Evolutionary conservation across 257 asterid species (phyloP).

Genomic region (Gardenia jasminoides): DNA sequence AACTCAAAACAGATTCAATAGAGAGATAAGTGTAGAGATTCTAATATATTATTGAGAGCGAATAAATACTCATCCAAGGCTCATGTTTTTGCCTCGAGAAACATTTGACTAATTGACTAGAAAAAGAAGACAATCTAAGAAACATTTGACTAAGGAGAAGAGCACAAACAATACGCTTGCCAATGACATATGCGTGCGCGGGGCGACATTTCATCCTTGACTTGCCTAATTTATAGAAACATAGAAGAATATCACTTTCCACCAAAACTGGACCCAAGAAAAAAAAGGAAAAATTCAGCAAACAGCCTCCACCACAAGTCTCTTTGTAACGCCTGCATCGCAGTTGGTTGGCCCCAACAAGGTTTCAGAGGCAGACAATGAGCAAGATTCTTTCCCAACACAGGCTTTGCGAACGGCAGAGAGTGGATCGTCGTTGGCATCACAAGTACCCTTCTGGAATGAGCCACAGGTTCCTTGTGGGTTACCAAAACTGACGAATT

Average conservation of each 20-base stretch:
- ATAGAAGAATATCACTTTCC: no score
- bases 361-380: constrained; percentile 30
- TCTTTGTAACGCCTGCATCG: constrained; percentile 17
- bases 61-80: no score
- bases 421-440: constrained; percentile 20
- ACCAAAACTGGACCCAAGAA: not conserved
- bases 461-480: constrained; percentile 46
- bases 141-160: no score
- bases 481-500: constrained; percentile 52
- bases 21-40: no score
- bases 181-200: no score
- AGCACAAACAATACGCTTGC: no score
- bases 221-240: not conserved
- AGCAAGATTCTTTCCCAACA: constrained; percentile 50
- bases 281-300: not conserved
- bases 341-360: constrained; percentile 46
- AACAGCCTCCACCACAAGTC: constrained; percentile 49
- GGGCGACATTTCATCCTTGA: no score
- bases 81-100: no score
- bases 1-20: no score
- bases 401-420: constrained; percentile 36
- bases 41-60: no score
- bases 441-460: constrained; percentile 42
- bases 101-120: no score
- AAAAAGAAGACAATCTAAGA: no score